Evolutionary conservation across 345 rosid genomes (phyloP).

Genomic region (Bretschneidera sinensis): DNA sequence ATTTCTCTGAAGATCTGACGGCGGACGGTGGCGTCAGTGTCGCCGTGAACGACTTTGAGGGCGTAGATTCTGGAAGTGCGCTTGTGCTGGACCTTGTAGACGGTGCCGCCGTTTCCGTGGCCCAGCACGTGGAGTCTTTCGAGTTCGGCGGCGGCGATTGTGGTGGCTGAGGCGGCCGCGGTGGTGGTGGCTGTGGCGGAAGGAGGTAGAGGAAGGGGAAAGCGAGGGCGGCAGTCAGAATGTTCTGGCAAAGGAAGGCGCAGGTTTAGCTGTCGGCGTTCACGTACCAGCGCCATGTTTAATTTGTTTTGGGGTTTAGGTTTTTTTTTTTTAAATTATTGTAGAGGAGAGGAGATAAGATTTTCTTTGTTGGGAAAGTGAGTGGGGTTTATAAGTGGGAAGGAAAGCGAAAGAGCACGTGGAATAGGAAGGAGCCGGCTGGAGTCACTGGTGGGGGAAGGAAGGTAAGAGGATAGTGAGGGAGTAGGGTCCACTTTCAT

Average conservation of each 20-base stretch:
- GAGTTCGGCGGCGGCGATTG: slow-evolving; percentile 38
- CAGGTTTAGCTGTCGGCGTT: slow-evolving; percentile 81
- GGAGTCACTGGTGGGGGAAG: background rate
- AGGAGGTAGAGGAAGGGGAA: slow-evolving; percentile 52
- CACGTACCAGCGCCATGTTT: slow-evolving; percentile 70
- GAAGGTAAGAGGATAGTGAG: slow-evolving; percentile 17
- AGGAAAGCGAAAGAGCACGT: slow-evolving; percentile 4
- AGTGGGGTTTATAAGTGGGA: slow-evolving; percentile 16
- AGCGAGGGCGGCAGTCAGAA: slow-evolving; percentile 47
- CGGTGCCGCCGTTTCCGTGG: slow-evolving; percentile 82
- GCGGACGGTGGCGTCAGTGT: slow-evolving; percentile 48
- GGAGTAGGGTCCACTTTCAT: slow-evolving; percentile 12
- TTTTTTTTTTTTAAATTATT: background rate
- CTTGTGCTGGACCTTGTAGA: slow-evolving; percentile 67
- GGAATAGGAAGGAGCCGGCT: slow-evolving; percentile 7
- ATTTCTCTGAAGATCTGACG: slow-evolving; percentile 67
- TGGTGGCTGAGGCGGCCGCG: slow-evolving; percentile 1
- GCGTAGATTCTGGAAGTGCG: slow-evolving; percentile 56
- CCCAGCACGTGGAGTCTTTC: slow-evolving; percentile 71
- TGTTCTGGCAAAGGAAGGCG: slow-evolving; percentile 58
- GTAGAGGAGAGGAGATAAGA: background rate
- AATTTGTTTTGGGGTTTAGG: no score
- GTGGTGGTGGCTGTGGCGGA: slow-evolving; percentile 15
- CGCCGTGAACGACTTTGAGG: slow-evolving; percentile 57
- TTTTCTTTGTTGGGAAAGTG: no score